Base-by-base conservation (phyloP, 495 filamentous ascomycete genomes). In the Podospora anserina region DNA sequence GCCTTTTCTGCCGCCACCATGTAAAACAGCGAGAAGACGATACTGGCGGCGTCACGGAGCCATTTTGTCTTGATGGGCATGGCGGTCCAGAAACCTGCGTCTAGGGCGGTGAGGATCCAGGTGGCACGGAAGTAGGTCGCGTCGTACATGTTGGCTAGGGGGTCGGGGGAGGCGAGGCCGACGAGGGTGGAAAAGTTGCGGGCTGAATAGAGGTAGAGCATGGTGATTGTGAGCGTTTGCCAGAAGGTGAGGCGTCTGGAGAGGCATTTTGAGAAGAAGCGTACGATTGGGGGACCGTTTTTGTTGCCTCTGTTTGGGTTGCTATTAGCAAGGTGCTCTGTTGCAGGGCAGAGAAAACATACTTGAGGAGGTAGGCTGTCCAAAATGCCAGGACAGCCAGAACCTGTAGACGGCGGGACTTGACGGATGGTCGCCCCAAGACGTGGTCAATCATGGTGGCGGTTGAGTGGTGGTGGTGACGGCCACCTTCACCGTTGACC, bases 51-150 rank as follows among this genome's bases (percentile, higher is more conserved):
- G 76, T 98, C 94, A 27, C 92, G 84, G 19, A 96, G 75, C 90
- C 91, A 93, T 72, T 92, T 94, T 65, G 83, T 86, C 60, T 85
- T 86, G 63, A 99, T 91, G 65, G 88, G 90, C 95, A 99, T 99
- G 5, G 95, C 96, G 0, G 93, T 96, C 95, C 95, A 99, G 78
- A 97, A 99, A 0, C 95, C 95, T 11, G 95, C 95, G 76, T 99
- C 95, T 66, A 99, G 78, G 0, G 92, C 95, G 0, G 95, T 99
- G 54, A 94, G 90, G 26, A 97, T 88, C 95, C 94, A 98, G 82
- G 95, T 98, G 74, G 95, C 96, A 61, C 96, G 89, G 79, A 97
- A 99, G 80, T 96, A 99, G n/a, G 91, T 89, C 59, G 92, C 85
- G 59, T 90, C 92, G 80, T 99, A 99, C 72, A 98, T 89, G 76